Conservation (phyloP, 2,329 filamentous ascomycete genomes). For the Mycosphaerella sp. region DNA sequence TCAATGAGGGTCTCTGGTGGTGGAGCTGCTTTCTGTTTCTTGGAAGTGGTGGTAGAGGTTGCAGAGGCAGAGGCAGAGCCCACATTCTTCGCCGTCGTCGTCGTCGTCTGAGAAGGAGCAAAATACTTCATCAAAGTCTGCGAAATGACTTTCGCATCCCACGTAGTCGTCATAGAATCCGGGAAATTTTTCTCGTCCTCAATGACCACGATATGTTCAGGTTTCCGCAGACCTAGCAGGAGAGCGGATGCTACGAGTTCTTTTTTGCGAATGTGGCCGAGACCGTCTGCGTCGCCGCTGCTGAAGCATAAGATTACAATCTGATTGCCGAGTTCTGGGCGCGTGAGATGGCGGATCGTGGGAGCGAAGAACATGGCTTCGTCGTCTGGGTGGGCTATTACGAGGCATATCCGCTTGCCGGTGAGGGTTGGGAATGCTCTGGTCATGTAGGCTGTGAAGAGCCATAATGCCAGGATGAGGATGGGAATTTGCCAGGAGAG, state of each 20-base stretch:
- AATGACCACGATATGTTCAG: slow-evolving; percentile 78
- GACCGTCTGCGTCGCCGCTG: slow-evolving; percentile 80
- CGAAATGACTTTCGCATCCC: slow-evolving; percentile 66
- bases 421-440: slow-evolving; percentile 57
- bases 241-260: slow-evolving; percentile 78
- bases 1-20: slow-evolving; percentile 59
- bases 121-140: slow-evolving; percentile 66
- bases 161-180: slow-evolving; percentile 78
- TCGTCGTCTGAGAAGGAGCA: slow-evolving; percentile 45
- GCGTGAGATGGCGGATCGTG: slow-evolving; percentile 74
- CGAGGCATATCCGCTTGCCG: slow-evolving; percentile 80
- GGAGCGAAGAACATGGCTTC: slow-evolving; percentile 99
- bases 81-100: too few species aligned
- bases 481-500: slow-evolving; percentile 36
- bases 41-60: too few species aligned
- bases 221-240: slow-evolving; percentile 63
- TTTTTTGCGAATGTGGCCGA: slow-evolving; percentile 73
- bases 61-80: too few species aligned
- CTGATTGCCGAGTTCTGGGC: slow-evolving; percentile 74
- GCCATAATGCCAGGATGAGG: slow-evolving; percentile 40
- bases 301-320: slow-evolving; percentile 91
- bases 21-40: slow-evolving; percentile 16
- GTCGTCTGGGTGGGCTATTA: slow-evolving; percentile 97
- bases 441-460: slow-evolving; percentile 43
- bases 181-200: slow-evolving; percentile 73